phyloP scores from a whole-genome alignment of 1,139 yeast genomes.

The Hansenula lynferdii region DNA sequence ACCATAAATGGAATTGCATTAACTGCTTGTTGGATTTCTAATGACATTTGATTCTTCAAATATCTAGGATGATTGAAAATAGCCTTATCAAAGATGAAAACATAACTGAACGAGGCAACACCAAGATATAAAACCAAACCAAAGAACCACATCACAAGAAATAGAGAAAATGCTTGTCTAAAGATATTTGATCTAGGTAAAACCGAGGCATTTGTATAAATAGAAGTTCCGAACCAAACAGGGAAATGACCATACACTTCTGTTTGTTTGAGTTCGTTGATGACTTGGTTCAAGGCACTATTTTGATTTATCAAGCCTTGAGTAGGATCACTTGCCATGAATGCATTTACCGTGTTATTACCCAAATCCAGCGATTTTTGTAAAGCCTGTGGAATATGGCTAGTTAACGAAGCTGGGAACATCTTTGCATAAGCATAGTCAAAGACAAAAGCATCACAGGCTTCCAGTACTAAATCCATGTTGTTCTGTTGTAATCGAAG shows the following conservation, averaged over 20 bases:
- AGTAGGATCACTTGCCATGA: slow-evolving; percentile 3
- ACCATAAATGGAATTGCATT: slow-evolving; percentile 90
- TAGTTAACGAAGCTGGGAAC: slow-evolving; percentile 43
- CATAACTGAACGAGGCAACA: slow-evolving; percentile 74
- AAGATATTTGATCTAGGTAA: slow-evolving; percentile 66
- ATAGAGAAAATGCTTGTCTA: slow-evolving; percentile 67
- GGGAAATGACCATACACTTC: slow-evolving; percentile 47
- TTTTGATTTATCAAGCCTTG: slow-evolving; percentile 5
- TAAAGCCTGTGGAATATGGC: slow-evolving; percentile 30
- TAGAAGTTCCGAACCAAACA: slow-evolving; percentile 42
- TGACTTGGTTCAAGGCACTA: neutral
- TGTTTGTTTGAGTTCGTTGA: neutral
- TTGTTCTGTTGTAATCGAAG: neutral
- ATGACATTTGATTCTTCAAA: slow-evolving; percentile 82
- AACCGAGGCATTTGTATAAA: slow-evolving; percentile 54
- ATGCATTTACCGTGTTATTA: slow-evolving; percentile 7
- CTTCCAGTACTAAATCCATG: slow-evolving; percentile 91
- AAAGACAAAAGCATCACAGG: slow-evolving; percentile 62
- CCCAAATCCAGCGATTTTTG: slow-evolving; percentile 24
- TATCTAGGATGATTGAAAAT: slow-evolving; percentile 95
- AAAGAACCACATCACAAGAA: slow-evolving; percentile 69
- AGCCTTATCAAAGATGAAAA: slow-evolving; percentile 75
- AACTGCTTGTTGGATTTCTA: slow-evolving; percentile 76
- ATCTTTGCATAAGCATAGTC: slow-evolving; percentile 66
- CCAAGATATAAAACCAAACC: slow-evolving; percentile 77